These are phyloP conservation scores for Barnettozyma wickerhamii DNA, from an alignment of 805 yeast species.

Conservation along the genomic window DNA sequence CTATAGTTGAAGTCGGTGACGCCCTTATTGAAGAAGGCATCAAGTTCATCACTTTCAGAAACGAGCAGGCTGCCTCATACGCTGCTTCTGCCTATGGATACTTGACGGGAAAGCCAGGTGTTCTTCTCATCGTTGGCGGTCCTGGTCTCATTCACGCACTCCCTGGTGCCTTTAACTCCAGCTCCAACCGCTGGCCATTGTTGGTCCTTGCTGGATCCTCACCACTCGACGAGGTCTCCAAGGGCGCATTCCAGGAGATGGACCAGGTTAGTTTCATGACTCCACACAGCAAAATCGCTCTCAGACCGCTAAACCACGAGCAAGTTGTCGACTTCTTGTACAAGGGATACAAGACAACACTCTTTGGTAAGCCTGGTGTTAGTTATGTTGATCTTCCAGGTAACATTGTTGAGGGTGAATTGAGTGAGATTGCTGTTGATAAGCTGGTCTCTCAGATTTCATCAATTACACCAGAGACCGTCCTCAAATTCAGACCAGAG, in stretches of 20 bases:
- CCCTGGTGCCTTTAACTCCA: slow-evolving; percentile 63
- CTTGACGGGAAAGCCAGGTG: slow-evolving; percentile 61
- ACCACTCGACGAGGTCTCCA: slow-evolving; percentile 41
- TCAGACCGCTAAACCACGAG: slow-evolving; percentile 33
- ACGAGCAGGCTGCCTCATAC: slow-evolving; percentile 72
- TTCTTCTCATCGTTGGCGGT: slow-evolving; percentile 68
- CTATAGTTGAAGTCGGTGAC: slow-evolving; percentile 67
- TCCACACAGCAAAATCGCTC: slow-evolving; percentile 48
- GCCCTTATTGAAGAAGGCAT: slow-evolving; percentile 51
- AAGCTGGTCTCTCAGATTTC: slow-evolving; percentile 4
- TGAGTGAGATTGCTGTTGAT: not conserved
- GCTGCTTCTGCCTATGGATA: slow-evolving; percentile 74
- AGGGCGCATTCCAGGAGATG: slow-evolving; percentile 69
- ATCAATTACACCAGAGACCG: slow-evolving; percentile 2
- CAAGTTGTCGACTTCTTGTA: slow-evolving; percentile 37
- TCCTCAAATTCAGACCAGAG: slow-evolving; percentile 35
- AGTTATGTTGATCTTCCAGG: slow-evolving; percentile 66
- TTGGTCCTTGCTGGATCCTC: slow-evolving; percentile 62
- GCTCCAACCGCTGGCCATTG: slow-evolving; percentile 60
- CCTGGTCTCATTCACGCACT: slow-evolving; percentile 68
- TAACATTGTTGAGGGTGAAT: slow-evolving; percentile 37
- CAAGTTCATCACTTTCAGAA: slow-evolving; percentile 55
- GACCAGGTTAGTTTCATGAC: slow-evolving; percentile 53
- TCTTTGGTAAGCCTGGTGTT: slow-evolving; percentile 54
- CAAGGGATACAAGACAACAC: slow-evolving; percentile 42